A percentile compares a stretch with the other conserved stretches of the same genome.
Conservation (phyloP, 805 yeast species). For the Sugiyamaella qingdaonensis region DNA sequence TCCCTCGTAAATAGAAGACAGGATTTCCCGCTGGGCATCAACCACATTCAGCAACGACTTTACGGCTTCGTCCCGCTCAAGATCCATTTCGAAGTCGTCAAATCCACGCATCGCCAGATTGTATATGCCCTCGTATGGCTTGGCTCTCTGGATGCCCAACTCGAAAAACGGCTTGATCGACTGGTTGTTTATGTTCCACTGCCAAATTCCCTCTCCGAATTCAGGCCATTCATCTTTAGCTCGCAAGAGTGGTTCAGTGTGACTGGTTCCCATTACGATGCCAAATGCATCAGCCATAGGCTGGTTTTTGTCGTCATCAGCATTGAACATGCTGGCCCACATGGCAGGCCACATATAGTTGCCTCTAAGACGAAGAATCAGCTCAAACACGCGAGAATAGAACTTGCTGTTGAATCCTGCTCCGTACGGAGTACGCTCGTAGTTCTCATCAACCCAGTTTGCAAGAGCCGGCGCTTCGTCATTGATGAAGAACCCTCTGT, state of each 20-base stretch:
- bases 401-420: slow-evolving; percentile 9
- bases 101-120: slow-evolving; percentile 15
- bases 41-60: slow-evolving; percentile 6
- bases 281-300: slow-evolving; percentile 15
- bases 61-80: slow-evolving; percentile 9
- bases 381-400: slow-evolving; percentile 12
- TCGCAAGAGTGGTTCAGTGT: slow-evolving; percentile 19
- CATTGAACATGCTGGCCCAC: slow-evolving; percentile 16
- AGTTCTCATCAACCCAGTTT: slow-evolving; percentile 11
- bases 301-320: slow-evolving; percentile 11
- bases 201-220: slow-evolving; percentile 16
- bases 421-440: slow-evolving; percentile 2
- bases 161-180: slow-evolving; percentile 8
- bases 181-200: slow-evolving; percentile 8
- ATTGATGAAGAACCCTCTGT: slow-evolving; percentile 15
- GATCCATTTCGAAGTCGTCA: slow-evolving; percentile 15
- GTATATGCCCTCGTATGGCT: slow-evolving; percentile 12
- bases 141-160: slow-evolving; percentile 11
- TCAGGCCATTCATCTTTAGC: slow-evolving; percentile 15
- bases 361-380: slow-evolving; percentile 11
- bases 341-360: slow-evolving; percentile 18
- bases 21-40: slow-evolving; percentile 6
- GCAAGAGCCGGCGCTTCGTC: slow-evolving; percentile 14
- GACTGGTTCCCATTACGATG: slow-evolving; percentile 14
- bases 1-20: background rate